These are phyloP conservation scores for Adiantum capillusveneris DNA, from an alignment of 75 land plant genomes.

Conservation along the genomic window DNA sequence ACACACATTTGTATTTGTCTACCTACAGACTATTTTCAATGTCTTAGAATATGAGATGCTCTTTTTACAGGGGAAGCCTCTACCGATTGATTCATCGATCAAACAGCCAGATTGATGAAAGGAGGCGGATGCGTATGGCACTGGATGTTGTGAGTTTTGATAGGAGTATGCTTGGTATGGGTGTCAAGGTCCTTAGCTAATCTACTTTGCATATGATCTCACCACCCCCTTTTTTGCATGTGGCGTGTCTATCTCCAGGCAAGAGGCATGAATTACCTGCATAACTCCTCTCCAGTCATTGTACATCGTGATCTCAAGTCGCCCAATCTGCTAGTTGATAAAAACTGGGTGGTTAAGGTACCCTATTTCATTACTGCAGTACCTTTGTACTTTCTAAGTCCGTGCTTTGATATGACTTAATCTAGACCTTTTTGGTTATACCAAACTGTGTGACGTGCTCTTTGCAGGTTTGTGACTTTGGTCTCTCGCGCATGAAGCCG, in stretches of 20 bases:
- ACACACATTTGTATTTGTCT: not conserved
- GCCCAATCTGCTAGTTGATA: constrained; percentile 92
- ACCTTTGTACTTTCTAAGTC: too few species aligned
- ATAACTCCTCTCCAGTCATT: constrained; percentile 73
- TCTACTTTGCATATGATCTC: too few species aligned
- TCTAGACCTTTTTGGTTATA: too few species aligned
- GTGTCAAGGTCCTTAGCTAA: too few species aligned
- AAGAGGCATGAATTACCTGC: constrained; percentile 94
- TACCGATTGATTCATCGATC: constrained; percentile 88
- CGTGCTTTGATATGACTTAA: too few species aligned
- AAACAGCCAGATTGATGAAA: constrained; percentile 84
- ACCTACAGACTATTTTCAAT: not conserved
- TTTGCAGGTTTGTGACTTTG: constrained; percentile 98
- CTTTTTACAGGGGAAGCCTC: constrained; percentile 73
- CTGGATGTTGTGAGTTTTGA: constrained; percentile 74
- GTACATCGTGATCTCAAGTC: constrained; percentile 97
- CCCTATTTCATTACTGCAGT: too few species aligned
- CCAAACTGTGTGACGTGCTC: too few species aligned
- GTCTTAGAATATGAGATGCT: not conserved
- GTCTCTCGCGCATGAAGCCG: constrained; percentile 92
- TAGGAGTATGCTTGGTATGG: too few species aligned
- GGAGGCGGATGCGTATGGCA: constrained; percentile 93
- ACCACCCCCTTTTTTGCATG: too few species aligned
- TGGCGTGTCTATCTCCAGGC: constrained; percentile 34
- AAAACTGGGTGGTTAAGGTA: constrained; percentile 98